Conservation (phyloP, 2,329 filamentous ascomycete species). For the Zymoseptoria passerinii region DNA sequence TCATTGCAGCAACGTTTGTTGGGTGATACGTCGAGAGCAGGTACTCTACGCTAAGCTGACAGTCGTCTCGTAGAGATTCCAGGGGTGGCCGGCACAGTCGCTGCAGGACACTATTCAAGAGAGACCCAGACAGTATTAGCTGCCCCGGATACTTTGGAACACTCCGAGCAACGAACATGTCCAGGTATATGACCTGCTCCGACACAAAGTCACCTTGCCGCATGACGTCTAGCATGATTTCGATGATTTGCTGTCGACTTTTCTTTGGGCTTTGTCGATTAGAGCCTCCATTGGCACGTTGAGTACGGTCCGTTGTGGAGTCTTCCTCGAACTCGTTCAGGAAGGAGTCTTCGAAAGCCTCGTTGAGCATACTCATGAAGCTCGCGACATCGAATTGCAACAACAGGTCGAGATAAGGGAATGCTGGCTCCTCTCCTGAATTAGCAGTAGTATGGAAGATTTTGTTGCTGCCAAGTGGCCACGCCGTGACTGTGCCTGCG, state of each 20-base stretch:
- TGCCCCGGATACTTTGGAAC: conserved; percentile 96
- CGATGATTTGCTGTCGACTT: conserved; percentile 86
- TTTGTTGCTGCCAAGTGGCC: conserved; percentile 59
- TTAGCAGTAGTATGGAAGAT: conserved; percentile 53
- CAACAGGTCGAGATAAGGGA: conserved; percentile 75
- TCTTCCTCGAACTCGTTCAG: conserved; percentile 64
- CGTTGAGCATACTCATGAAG: conserved; percentile 90
- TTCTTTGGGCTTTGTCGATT: conserved; percentile 36
- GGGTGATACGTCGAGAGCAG: conserved; percentile 88
- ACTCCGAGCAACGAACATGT: conserved; percentile 97
- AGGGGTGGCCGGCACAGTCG: conserved; percentile 80
- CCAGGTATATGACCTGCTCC: conserved; percentile 83
- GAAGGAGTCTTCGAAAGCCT: conserved; percentile 92
- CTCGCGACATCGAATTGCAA: conserved; percentile 83
- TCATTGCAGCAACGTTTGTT: conserved; percentile 65
- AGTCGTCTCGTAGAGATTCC: conserved; percentile 76
- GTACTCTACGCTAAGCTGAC: conserved; percentile 94
- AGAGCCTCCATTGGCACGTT: conserved; percentile 19
- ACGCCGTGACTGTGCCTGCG: conserved; percentile 66
- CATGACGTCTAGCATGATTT: conserved; percentile 88
- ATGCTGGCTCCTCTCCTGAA: conserved; percentile 58
- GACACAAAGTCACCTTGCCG: conserved; percentile 63
- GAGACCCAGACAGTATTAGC: conserved; percentile 78
- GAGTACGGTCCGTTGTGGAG: conserved; percentile 17
- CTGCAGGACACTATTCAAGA: conserved; percentile 69